Percentiles rank a stretch among this genome's conserved stretches.
These are phyloP conservation scores for Globisporangium abappressorium DNA, from an alignment of 352 stramenopile genomes.

Conservation along the genomic window DNA sequence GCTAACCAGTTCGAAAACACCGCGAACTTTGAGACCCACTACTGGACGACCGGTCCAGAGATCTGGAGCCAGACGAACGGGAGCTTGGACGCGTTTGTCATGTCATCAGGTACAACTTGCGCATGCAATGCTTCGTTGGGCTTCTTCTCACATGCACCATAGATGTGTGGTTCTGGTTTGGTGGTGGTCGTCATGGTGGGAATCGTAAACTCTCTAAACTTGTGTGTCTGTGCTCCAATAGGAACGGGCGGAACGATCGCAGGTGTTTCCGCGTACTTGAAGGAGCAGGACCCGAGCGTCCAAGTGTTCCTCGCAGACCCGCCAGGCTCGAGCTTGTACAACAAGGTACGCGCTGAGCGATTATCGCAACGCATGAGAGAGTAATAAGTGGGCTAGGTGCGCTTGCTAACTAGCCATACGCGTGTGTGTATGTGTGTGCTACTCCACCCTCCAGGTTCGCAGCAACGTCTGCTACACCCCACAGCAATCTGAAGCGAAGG, in stretches of 20 bases:
- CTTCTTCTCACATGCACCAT: neutral
- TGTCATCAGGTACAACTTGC: slow-evolving; percentile 88
- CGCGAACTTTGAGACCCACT: slow-evolving; percentile 95
- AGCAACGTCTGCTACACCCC: slow-evolving; percentile 95
- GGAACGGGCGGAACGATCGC: slow-evolving; percentile 97
- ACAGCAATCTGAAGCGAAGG: slow-evolving; percentile 91
- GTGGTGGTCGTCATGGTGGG: neutral
- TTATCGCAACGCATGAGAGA: neutral
- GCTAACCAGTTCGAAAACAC: slow-evolving; percentile 99
- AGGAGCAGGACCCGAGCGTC: slow-evolving; percentile 82
- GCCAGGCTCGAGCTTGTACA: slow-evolving; percentile 95
- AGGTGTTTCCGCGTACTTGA: slow-evolving; percentile 93
- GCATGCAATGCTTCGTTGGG: neutral
- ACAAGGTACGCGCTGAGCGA: slow-evolving; percentile 63
- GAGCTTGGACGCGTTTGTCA: slow-evolving; percentile 95
- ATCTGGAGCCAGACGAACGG: slow-evolving; percentile 93
- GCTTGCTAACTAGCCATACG: neutral
- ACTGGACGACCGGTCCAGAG: slow-evolving; percentile 93
- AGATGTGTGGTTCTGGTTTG: neutral
- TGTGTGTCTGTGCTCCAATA: slow-evolving; percentile 15
- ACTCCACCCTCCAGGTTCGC: slow-evolving; percentile 38
- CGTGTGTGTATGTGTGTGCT: neutral
- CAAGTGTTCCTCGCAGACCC: slow-evolving; percentile 96
- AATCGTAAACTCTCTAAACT: neutral
- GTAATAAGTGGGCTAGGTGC: neutral